Evolutionary conservation across 345 rosid species (phyloP).

Genomic region (Clarkia xantiana): DNA sequence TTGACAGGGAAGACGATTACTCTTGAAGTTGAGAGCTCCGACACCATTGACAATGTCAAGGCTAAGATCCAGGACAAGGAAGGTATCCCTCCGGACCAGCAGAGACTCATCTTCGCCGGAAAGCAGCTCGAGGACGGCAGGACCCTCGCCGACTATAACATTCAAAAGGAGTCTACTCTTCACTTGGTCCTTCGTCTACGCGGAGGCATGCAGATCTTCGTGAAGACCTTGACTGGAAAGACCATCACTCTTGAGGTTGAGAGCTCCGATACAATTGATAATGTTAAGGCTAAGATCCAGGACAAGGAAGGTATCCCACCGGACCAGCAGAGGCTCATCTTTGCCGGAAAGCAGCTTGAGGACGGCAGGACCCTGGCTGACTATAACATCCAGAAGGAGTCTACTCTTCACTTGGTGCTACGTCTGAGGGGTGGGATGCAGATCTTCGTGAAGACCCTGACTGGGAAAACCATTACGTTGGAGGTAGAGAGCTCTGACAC

Average conservation of each 20-base stretch:
- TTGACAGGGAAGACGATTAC: no score
- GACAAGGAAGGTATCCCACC: no score
- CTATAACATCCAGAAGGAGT: conserved; percentile 6
- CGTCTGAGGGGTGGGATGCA: neutral
- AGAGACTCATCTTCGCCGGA: no score
- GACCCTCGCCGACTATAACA: conserved; percentile 2
- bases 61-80: no score
- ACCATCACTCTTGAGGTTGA: neutral
- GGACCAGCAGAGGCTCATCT: no score
- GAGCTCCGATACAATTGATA: no score
- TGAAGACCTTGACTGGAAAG: neutral
- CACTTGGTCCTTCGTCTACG: conserved; percentile 3
- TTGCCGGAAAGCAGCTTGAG: no score
- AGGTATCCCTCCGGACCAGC: no score
- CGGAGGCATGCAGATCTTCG: conserved; percentile 4
- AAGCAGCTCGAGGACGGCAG: conserved; percentile 6
- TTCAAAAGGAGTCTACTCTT: conserved; percentile 5
- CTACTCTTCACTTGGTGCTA: conserved; percentile 3
- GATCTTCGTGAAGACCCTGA: conserved; percentile 1
- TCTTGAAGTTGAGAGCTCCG: no score
- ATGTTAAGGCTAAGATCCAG: no score
- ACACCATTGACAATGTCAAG: no score
- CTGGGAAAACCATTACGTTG: neutral
- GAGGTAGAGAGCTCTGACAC: conserved; percentile 3
- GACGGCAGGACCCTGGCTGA: neutral